Conservation (phyloP, 345 rosid species). For the Iberis pinnata region DNA sequence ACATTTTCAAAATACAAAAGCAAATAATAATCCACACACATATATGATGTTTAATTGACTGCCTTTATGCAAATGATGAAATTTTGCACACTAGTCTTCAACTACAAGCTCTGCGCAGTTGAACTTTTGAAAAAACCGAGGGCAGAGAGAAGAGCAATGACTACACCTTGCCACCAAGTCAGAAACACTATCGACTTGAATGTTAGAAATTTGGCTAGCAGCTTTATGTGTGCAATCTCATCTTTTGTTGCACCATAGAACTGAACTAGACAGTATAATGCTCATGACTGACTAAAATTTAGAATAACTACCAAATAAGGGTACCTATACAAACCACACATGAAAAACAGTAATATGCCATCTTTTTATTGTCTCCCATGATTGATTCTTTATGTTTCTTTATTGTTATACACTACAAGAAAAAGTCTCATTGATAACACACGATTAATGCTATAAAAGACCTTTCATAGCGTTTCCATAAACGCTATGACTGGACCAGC, state of each 20-base stretch:
- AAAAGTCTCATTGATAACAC: too few relatives aligned
- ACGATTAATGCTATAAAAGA: too few relatives aligned
- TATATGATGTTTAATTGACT: too few relatives aligned
- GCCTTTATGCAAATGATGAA: slow-evolving; percentile 96
- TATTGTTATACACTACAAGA: too few relatives aligned
- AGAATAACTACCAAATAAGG: slow-evolving; percentile 94
- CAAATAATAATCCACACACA: too few relatives aligned
- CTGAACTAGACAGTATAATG: slow-evolving; percentile 93
- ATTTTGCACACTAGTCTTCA: slow-evolving; percentile 86
- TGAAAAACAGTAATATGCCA: too few relatives aligned
- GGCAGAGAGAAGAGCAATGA: slow-evolving; percentile 87
- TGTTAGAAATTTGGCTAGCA: slow-evolving; percentile 87
- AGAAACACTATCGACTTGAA: slow-evolving; percentile 95
- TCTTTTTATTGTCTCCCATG: too few relatives aligned
- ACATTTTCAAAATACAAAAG: too few relatives aligned
- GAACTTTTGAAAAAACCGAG: slow-evolving; percentile 79
- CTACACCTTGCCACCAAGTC: slow-evolving; percentile 99
- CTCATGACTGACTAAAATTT: slow-evolving; percentile 98
- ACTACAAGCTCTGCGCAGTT: slow-evolving; percentile 80
- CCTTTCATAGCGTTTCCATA: too few relatives aligned
- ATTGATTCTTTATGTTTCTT: too few relatives aligned
- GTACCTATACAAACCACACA: too few relatives aligned
- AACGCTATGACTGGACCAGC: too few relatives aligned
- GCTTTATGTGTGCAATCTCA: slow-evolving; percentile 79
- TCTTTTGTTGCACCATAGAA: slow-evolving; percentile 85